Base-by-base conservation (phyloP, 2,329 filamentous ascomycete species). In the Purpureocillium takamizusanense region DNA sequence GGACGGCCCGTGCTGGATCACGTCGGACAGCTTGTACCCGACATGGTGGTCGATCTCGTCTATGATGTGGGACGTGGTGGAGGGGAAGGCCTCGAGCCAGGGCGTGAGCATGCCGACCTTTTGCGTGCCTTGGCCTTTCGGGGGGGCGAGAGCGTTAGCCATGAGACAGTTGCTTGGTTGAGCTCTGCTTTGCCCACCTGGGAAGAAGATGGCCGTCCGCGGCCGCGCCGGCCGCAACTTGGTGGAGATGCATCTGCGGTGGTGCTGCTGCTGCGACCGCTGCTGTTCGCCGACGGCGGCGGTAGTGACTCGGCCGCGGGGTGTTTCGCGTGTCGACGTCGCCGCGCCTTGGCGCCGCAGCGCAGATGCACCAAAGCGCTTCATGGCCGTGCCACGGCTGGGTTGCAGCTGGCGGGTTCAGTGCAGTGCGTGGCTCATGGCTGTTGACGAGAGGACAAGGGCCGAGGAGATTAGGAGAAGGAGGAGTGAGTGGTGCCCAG, bases 81-180 rank as follows among this genome's bases (percentile, higher is more conserved):
- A 60, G 11, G 90, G 90, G 58, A 95, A 97, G 42, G 83, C 81
- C 52, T 88, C 78, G 49, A 94, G 70, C 88, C 90, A 95, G 33
- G 86, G 81, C 27, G 73, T 77, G 41, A 86, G 71, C 87, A 94
- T 94, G 61, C 86, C 86, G 37, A 94, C 83, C 55, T 85, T 81
- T 59, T 94, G 87, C 14, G 94, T 87, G 49, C 87, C 87, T 64
- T 94, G 87, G 51, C 86, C 86, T 89, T 30, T 7, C 28, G 28
- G 5, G 25, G 12, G 25, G 25, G 12, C 25, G 7, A 12, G 11
- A 14, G 12, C 12, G 28, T 30, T 13, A 30, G 28, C 28, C 28
- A 12, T 28, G 8, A 12, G 8, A 8, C 25, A n/a, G n/a, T n/a
- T n/a, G n/a, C n/a, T n/a, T n/a, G n/a, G n/a, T n/a, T n/a, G n/a